phyloP scores from a whole-genome alignment of 495 filamentous ascomycete species.

The Penicillium tannophilum region DNA sequence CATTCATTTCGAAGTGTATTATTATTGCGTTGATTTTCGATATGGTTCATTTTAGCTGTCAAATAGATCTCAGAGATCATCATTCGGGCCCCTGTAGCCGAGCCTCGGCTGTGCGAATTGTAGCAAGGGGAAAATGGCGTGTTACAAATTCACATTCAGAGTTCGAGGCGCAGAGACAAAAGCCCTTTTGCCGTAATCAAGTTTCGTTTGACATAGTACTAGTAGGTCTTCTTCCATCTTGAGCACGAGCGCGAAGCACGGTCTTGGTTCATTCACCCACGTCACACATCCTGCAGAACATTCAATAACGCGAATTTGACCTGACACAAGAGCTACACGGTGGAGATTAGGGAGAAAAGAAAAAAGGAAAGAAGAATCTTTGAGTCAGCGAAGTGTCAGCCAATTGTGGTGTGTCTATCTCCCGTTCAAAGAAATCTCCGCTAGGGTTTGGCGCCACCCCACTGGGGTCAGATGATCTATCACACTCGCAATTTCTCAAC shows the following conservation, averaged over 20 bases:
- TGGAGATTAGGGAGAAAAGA: neutral
- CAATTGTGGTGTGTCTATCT: neutral
- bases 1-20: neutral
- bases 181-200: neutral
- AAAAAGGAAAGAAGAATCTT: neutral
- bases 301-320: neutral
- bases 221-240: neutral
- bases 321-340: neutral
- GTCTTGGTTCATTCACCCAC: neutral
- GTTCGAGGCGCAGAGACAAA: neutral
- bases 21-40: neutral
- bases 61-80: conserved; percentile 4
- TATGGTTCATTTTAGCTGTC: neutral
- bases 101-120: neutral
- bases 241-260: neutral
- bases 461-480: conserved; percentile 5
- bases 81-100: neutral
- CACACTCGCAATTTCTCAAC: neutral
- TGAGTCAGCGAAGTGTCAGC: neutral
- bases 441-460: neutral
- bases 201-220: neutral
- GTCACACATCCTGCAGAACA: neutral
- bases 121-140: neutral
- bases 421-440: neutral
- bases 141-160: neutral